Conservation (phyloP, 2,329 filamentous ascomycete species). For the Pestalotiopsis fici region DNA sequence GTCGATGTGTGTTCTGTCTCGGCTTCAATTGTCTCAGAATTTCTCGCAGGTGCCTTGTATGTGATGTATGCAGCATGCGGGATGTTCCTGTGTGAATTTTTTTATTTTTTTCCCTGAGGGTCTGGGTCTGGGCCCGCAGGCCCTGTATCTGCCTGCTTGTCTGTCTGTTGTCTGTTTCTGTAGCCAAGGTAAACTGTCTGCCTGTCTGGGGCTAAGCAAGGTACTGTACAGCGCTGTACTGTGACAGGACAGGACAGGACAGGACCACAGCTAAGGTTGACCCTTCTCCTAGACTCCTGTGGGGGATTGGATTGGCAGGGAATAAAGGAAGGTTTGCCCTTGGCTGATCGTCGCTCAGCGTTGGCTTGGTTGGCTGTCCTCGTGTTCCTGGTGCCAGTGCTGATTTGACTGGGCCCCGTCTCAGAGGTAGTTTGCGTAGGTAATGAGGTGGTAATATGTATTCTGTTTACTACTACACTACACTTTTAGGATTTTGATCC, state of each 20-base stretch:
- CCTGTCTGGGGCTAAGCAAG: too few species aligned
- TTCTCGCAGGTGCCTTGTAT: not conserved
- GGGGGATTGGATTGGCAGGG: not conserved
- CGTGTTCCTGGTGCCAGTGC: not conserved
- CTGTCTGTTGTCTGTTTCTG: too few species aligned
- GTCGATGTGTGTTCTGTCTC: slow-evolving; percentile 1
- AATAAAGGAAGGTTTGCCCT: not conserved
- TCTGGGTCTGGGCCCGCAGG: too few species aligned
- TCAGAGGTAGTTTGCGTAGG: not conserved
- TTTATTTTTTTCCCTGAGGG: not conserved
- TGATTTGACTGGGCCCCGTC: not conserved
- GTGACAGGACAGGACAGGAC: not conserved
- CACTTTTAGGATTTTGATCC: not conserved
- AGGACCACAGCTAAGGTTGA: not conserved
- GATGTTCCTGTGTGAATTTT: not conserved
- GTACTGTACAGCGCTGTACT: not conserved
- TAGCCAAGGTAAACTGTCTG: too few species aligned
- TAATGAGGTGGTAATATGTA: not conserved
- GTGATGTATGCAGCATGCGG: not conserved
- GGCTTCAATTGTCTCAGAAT: slow-evolving; percentile 8
- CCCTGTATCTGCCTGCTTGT: too few species aligned
- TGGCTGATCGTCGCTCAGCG: not conserved
- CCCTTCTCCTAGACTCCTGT: not conserved
- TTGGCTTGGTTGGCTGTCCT: not conserved
- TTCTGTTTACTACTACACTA: not conserved